Evolutionary conservation across 1,284 basidiomycete species (phyloP), one percentile per base, ranked within the genome.

Genomic region (Exobasidium rhododendri): DNA sequence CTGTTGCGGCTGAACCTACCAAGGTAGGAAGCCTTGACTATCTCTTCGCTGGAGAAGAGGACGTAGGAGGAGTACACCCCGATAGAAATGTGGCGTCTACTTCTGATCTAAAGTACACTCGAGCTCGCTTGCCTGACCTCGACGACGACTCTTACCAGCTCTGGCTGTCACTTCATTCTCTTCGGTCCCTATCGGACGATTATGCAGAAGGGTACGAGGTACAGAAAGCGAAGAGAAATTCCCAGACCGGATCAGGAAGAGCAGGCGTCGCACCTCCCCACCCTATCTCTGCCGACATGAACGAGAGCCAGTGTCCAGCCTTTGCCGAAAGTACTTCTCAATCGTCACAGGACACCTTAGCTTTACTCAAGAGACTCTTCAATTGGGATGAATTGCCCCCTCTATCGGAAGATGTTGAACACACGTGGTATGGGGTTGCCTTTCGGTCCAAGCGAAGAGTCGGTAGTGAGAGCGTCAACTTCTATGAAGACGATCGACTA

Each of bases 391-490:
- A 43, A 11, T 65, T 74, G 3, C 61, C 65, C 5, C 2, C 40
- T 2, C 64, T 73, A 3, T 64, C 68, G 2, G 2, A 49, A 0
- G 29, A 57, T n/a, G 17, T 54, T 45, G 50, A 62, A 6, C 44
- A 53, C 24, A 58, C 45, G 0, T 76, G 72, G 73, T 76, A 76
- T 63, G 74, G 74, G 24, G 74, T 76, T 31, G 56, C 68, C 32
- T 76, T 76, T 62, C 67, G 68, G n/a, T 71, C 69, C 0, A 49
- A 64, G 11, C 67, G 74, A 7, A 60, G 56, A 43, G 22, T 57
- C 4, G 67, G 65, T 10, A 66, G 65, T 2, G 66, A 69, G 43
- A 67, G 60, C 24, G 20, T 35, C 4, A 63, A 50, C 6, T 66
- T 75, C 40, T 75, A 75, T 65, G 66, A 70, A 55, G 74, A 68